Conservation (phyloP, 805 yeast species). For the Vanderwaltozyma tropicalis region DNA sequence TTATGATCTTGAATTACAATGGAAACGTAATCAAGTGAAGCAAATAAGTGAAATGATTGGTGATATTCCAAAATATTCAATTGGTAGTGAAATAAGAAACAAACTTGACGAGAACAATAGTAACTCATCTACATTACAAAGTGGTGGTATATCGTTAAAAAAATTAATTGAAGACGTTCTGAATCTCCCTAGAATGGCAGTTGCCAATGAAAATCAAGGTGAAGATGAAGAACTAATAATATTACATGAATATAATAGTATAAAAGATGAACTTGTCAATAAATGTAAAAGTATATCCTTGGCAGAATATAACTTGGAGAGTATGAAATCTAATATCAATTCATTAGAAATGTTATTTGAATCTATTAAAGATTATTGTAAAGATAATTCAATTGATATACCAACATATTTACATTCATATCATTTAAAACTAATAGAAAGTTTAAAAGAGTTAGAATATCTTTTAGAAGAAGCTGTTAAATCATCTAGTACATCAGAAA, state of each 20-base stretch:
- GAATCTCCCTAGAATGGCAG: conserved; percentile 18
- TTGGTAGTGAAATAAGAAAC: conserved; percentile 14
- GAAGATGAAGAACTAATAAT: conserved; percentile 7
- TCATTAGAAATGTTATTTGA: conserved; percentile 4
- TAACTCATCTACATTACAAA: conserved; percentile 2
- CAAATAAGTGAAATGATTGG: conserved; percentile 15
- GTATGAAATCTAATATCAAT: conserved; percentile 4
- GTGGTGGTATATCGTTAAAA: conserved; percentile 10
- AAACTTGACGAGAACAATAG: background rate
- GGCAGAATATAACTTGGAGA: conserved; percentile 6
- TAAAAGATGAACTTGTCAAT: conserved; percentile 12
- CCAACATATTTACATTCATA: conserved; percentile 9
- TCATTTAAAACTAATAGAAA: conserved; percentile 4
- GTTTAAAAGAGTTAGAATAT: conserved; percentile 10
- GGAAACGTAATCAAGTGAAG: conserved; percentile 10
- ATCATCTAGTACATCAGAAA: background rate
- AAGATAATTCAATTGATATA: background rate
- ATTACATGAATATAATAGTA: conserved; percentile 18
- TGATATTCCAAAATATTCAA: conserved; percentile 18
- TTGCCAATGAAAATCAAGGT: conserved; percentile 4
- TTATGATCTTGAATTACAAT: conserved; percentile 11
- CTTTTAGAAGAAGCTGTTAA: conserved; percentile 14
- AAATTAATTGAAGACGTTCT: conserved; percentile 13
- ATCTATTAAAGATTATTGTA: conserved; percentile 5
- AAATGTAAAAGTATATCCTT: conserved; percentile 13